Base-by-base conservation (phyloP, 2,329 filamentous ascomycete genomes). In the Ilyonectria destructans region DNA sequence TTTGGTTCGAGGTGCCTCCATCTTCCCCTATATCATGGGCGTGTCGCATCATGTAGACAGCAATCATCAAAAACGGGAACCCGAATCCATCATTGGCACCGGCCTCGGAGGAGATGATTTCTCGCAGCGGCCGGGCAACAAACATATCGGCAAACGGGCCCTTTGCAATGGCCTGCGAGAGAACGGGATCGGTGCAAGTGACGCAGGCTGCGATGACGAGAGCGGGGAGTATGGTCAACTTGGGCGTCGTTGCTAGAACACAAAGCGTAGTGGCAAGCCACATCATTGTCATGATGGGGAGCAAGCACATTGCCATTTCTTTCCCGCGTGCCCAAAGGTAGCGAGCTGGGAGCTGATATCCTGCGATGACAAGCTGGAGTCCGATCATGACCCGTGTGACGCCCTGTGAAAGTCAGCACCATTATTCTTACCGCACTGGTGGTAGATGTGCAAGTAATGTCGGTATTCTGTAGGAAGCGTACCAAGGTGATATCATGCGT, bases 81-180 rank as follows among this genome's bases (percentile, higher is more conserved):
- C 87, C 89, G 46, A 91, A 89, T 0, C 89, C 89, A 69, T 91
- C 89, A 69, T 91, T 91, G 3, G 86, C 85, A 7, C 89, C 89
- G 4, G 88, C 88, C 69, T 91, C 89, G 1, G 88, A 84, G 0
- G 88, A 90, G 21, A 91, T 90, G 64, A 91, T 87, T 69, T 91
- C 88, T 31, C 89, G 84, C 4, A 91, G 80, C 3, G 85, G 82
- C 1, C 88, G 84, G 10, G 85, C 82, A 2, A 91, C 88, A 65
- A 86, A 91, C 67, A 89, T 90, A 72, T 91, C 89, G 0, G 89
- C 84, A 70, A 91, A 78, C 0, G 88, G 86, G 0, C 88, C 88
- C 75, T 91, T 91, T 19, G 89, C 89, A 17, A 91, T 84, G 29
- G 88, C 87, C 71, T 90, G 88, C 0, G 88, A 90, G 6, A 91